These are phyloP conservation scores for Metrosideros polymorpha DNA, from an alignment of 441 rosid species.

Conservation along the genomic window DNA sequence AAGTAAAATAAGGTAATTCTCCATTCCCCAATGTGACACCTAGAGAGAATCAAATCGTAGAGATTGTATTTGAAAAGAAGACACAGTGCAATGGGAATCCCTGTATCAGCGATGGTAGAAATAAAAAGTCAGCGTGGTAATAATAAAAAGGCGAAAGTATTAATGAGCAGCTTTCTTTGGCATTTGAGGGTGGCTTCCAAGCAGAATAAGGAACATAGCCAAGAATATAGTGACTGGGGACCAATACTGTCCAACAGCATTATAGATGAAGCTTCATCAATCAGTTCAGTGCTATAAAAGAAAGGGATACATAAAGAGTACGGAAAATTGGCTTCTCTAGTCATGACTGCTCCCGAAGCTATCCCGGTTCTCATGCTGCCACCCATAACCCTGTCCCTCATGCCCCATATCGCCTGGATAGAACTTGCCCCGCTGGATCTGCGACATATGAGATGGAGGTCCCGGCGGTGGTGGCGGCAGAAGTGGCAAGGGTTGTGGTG, in stretches of 20 bases:
- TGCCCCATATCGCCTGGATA: slow-evolving; percentile 41
- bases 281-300: neutral
- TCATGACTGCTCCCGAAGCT: slow-evolving; percentile 43
- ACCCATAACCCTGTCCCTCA: slow-evolving; percentile 57
- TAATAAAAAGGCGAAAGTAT: neutral
- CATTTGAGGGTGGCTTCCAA: neutral
- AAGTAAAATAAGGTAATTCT: neutral
- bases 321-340: slow-evolving; percentile 8
- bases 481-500: slow-evolving; percentile 33
- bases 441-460: slow-evolving; percentile 34
- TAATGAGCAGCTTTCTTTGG: neutral
- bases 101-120: neutral
- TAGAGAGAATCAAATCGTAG: neutral
- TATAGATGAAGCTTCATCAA: neutral
- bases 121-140: neutral
- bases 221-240: neutral
- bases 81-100: neutral
- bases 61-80: neutral
- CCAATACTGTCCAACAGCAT: neutral
- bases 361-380: slow-evolving; percentile 74
- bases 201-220: neutral
- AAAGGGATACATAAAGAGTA: neutral
- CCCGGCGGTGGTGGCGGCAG: slow-evolving; percentile 29
- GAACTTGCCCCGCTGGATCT: slow-evolving; percentile 39
- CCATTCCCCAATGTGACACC: neutral